These are phyloP conservation scores for Nyctanthes arbortristis DNA, from an alignment of 257 asterid species.

Conservation along the genomic window DNA sequence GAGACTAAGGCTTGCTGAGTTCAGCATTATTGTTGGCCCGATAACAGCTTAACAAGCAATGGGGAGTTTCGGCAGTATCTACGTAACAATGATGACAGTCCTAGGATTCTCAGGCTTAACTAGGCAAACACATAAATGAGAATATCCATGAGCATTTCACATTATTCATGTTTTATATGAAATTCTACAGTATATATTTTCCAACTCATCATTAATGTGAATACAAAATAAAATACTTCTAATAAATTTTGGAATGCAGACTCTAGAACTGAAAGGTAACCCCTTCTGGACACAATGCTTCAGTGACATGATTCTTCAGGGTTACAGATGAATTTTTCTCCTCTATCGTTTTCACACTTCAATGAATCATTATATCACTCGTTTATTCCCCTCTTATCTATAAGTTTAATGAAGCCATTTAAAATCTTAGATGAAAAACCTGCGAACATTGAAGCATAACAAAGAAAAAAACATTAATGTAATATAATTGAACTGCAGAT, in stretches of 20 bases:
- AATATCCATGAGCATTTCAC: not conserved
- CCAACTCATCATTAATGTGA: not conserved
- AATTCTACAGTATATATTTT: not conserved
- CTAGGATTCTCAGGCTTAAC: not conserved
- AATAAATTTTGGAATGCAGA: not conserved
- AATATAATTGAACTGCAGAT: not conserved
- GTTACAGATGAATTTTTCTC: not conserved
- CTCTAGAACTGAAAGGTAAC: not conserved
- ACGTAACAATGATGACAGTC: conserved; percentile 2
- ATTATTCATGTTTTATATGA: conserved; percentile 1
- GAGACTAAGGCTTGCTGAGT: not conserved
- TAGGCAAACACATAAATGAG: conserved; percentile 11
- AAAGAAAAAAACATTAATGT: not conserved
- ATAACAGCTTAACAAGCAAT: conserved; percentile 15
- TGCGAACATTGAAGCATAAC: not conserved
- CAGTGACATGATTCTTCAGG: not conserved
- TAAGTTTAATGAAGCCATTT: not conserved
- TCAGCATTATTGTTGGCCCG: not conserved
- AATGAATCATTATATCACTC: conserved; percentile 1
- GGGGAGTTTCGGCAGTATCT: not conserved
- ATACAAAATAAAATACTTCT: conserved; percentile 3
- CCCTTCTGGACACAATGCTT: not conserved
- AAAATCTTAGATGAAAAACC: not conserved
- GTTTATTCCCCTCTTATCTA: not conserved
- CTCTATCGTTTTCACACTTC: not conserved